Conservation (phyloP, 495 filamentous ascomycete genomes). For the Penicillium ucsense region DNA sequence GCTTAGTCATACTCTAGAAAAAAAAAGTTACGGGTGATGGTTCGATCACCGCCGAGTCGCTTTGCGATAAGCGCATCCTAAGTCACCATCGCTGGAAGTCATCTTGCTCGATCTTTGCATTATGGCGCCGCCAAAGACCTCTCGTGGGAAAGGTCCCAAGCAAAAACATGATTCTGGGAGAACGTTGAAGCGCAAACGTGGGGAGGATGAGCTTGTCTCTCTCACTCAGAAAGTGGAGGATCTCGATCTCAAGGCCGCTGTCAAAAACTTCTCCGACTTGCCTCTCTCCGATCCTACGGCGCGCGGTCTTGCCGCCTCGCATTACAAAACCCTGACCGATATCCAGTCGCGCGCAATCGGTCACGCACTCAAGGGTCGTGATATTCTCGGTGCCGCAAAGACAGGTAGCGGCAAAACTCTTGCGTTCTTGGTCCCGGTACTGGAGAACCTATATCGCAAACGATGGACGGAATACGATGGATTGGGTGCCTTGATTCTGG, state of each 20-base stretch:
- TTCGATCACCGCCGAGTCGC: not conserved
- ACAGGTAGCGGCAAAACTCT: conserved; percentile 96
- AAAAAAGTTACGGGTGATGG: conserved; percentile 16
- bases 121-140: conserved; percentile 23
- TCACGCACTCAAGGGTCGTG: conserved; percentile 71
- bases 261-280: conserved; percentile 59
- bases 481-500: conserved; percentile 83
- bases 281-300: conserved; percentile 81
- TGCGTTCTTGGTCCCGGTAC: conserved; percentile 81
- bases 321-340: conserved; percentile 84
- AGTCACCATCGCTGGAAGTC: not conserved
- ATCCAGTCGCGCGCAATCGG: conserved; percentile 84
- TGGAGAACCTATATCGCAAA: conserved; percentile 88
- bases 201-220: conserved; percentile 32
- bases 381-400: conserved; percentile 92
- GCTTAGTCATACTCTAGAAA: conserved; percentile 27
- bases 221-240: conserved; percentile 41
- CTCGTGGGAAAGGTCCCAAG: conserved; percentile 15
- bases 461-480: conserved; percentile 90
- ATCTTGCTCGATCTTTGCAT: not conserved
- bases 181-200: conserved; percentile 55
- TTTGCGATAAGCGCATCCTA: not conserved
- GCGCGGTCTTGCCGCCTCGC: conserved; percentile 69
- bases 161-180: conserved; percentile 19
- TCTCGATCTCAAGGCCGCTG: conserved; percentile 39